Evolutionary conservation across 1,284 basidiomycete species (phyloP), one percentile per base, ranked within the genome.

Genomic region (Leccinum solheimii): DNA sequence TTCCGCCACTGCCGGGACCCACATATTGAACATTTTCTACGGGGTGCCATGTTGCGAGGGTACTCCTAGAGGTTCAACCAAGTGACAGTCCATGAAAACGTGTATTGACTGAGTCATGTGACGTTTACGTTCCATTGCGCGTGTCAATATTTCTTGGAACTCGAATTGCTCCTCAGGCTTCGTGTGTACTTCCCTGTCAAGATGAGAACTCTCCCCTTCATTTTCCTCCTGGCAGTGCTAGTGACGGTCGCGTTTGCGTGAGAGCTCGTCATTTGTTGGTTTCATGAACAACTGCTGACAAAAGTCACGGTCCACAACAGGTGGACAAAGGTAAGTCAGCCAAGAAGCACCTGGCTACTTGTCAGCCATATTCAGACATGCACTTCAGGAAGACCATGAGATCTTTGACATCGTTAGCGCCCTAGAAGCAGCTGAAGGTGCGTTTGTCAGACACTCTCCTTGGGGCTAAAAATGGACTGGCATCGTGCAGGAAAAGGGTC

Each of bases 381-480:
- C 27, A 48, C 61, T 36, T 60, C 68, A 94, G 87, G 90, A 95
- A 76, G 94, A 96, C 79, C 84, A 95, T 80, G 95, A 98, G 77
- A 95, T 98, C 58, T 98, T 98, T 71, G 95, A 97, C 78, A 83
- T 98, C n/a, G 95, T 97, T 61, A 85, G 85, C 65, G 91, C 85
- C 6, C 77, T 98, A 36, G 89, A 97, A 77, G 78, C 80, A 1
- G 81, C 91, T 2, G 95, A 97, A 81, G 95, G 93, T 87, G 59
- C 53, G 72, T 65, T 53, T 52, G 58, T 51, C 50, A 36, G 49
- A 54, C 26, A 54, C 27, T 3, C 43, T 38, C 9, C 43, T 40
- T 16, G 45, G 57, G n/a, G 45, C 50, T 70, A 27, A 56, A 55
- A 27, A 19, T 54, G 30, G 40, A 34, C 7, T 54, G 55, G 10